Evolutionary conservation across 192 early-diverging fungal genomes (phyloP), one percentile per base, ranked within the genome.

Genomic region (Phlyctochytrium arcticum): DNA sequence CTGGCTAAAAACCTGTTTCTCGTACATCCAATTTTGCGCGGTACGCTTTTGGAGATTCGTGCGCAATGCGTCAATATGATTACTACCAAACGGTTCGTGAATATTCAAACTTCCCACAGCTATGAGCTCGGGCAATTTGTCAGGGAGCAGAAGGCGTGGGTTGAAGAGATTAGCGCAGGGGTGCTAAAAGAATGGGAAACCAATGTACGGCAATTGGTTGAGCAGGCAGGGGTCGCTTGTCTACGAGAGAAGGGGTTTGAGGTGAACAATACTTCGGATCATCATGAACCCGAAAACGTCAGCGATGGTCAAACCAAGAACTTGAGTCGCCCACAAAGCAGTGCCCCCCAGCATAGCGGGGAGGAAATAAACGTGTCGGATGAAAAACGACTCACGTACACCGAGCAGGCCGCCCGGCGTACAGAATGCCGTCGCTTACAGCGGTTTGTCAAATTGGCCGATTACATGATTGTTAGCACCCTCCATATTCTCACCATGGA

Each of bases 361-460:
- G 67, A 63, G 23, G 67, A 48, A 27, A 12, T 21, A 19, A n/a
- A n/a, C n/a, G n/a, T n/a, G n/a, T n/a, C 24, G 2, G 54, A 65
- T 32, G 62, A 62, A 3, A 21, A 42, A 12, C 73, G 66, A 49
- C 62, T 86, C 17, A 75, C 78, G 3, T 86, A 80, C 53, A 86
- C 84, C 2, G 80, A 86, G 62, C 81, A 84, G 56, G 80, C 83
- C 26, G 81, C 82, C n/a, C 58, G 84, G 26, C 51, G 78, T 34
- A 64, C 66, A 6, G 84, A 84, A 51, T 84, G 82, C 37, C 73
- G 73, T 26, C 54, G 76, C 6, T 60, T 86, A 15, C 74, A 80
- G 32, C 66, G 84, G 9, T 86, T 86, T 72, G 84, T 84, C 21
- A 81, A 82, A 54, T 60, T 84, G 8, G 65, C 72, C 8, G 84